These are phyloP conservation scores for Vanderwaltozyma yarrowii DNA, from an alignment of 805 yeast genomes.

Conservation along the genomic window DNA sequence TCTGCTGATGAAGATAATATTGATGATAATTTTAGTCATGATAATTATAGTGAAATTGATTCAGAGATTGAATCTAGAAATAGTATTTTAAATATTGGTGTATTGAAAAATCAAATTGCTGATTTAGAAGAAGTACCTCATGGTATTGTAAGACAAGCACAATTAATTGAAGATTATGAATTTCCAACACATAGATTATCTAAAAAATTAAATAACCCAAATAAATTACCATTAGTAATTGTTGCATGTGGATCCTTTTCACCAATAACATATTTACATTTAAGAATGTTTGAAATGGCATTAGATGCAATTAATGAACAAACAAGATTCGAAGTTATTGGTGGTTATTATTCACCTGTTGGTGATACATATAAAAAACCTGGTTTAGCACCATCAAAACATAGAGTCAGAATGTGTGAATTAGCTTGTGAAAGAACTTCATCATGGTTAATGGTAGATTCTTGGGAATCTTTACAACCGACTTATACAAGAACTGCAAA, in stretches of 20 bases:
- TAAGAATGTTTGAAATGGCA: slow-evolving; percentile 99
- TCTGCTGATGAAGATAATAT: slow-evolving; percentile 35
- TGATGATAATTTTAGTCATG: slow-evolving; percentile 5
- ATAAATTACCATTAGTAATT: slow-evolving; percentile 80
- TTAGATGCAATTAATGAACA: slow-evolving; percentile 84
- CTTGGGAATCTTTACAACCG: slow-evolving; percentile 94
- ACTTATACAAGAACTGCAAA: slow-evolving; percentile 88
- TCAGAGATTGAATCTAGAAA: slow-evolving; percentile 6
- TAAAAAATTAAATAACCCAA: slow-evolving; percentile 54
- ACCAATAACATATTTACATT: slow-evolving; percentile 88
- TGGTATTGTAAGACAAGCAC: slow-evolving; percentile 85
- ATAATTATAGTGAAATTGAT: not conserved
- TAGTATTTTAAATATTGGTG: slow-evolving; percentile 16
- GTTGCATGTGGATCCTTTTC: slow-evolving; percentile 98
- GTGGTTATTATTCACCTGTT: slow-evolving; percentile 94
- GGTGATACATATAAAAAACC: slow-evolving; percentile 86
- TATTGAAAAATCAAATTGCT: slow-evolving; percentile 57
- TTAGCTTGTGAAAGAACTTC: slow-evolving; percentile 94
- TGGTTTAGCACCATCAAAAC: slow-evolving; percentile 80
- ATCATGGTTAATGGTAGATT: slow-evolving; percentile 98
- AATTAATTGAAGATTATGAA: slow-evolving; percentile 49
- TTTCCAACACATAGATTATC: slow-evolving; percentile 87
- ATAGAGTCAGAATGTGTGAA: slow-evolving; percentile 96
- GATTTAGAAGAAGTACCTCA: slow-evolving; percentile 96
- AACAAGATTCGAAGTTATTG: slow-evolving; percentile 89